phyloP scores from a whole-genome alignment of 257 asterid species.

The Petrea volubilis region DNA sequence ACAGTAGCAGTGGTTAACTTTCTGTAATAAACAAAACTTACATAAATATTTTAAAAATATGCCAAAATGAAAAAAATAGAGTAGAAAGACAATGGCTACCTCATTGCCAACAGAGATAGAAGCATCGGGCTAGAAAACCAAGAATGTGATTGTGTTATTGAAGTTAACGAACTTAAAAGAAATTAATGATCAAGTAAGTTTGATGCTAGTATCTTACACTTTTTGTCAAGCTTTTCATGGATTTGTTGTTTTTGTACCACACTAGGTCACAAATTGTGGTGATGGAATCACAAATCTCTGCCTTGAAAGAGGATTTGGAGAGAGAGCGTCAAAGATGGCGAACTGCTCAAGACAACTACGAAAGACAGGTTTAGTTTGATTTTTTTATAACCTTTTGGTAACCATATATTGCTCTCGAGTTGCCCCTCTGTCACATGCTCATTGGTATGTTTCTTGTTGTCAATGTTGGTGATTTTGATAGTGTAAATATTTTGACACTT shows the following conservation, averaged over 20 bases:
- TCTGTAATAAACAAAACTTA: background rate
- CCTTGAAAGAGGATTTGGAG: constrained; percentile 79
- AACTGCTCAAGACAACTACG: constrained; percentile 82
- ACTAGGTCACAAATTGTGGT: constrained; percentile 62
- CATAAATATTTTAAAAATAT: background rate
- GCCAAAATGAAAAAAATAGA: background rate
- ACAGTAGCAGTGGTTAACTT: background rate
- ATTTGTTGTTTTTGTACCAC: constrained; percentile 19
- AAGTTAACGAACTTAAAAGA: background rate
- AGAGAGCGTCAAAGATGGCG: constrained; percentile 76
- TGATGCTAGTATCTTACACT: background rate
- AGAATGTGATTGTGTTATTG: background rate
- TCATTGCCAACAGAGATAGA: background rate
- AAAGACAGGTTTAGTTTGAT: constrained; percentile 69
- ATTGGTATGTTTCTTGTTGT: no score
- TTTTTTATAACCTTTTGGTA: constrained; percentile 6
- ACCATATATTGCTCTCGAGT: no score
- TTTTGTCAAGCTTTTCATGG: background rate
- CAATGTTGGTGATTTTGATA: no score
- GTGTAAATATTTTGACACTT: background rate
- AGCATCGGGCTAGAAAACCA: background rate
- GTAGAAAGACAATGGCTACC: background rate
- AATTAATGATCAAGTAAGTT: background rate
- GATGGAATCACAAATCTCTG: constrained; percentile 62
- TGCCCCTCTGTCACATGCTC: no score